These are phyloP conservation scores for Heliosperma pusillum DNA, from an alignment of 148 eudicot species.

Conservation along the genomic window DNA sequence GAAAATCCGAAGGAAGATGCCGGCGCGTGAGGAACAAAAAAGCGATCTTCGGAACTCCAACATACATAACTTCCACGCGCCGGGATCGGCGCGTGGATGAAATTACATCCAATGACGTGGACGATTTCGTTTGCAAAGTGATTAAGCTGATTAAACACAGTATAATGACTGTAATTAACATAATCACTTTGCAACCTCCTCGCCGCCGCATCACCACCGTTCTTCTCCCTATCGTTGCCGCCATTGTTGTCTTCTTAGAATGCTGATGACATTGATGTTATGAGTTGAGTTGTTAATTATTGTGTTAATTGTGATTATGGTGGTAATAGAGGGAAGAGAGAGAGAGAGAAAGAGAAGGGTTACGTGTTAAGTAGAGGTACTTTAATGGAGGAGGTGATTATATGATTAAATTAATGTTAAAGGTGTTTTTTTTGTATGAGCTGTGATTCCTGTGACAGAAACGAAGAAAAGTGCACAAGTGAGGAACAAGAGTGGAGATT, in stretches of 20 bases:
- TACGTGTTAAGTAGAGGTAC: conserved; percentile 30
- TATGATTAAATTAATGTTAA: not conserved
- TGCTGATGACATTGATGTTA: not conserved
- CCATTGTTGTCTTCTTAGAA: conserved; percentile 31
- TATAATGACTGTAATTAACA: conserved; percentile 26
- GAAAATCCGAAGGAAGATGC: conserved; percentile 80
- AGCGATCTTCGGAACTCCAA: conserved; percentile 65
- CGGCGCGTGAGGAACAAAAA: conserved; percentile 69
- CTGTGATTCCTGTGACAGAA: too few relatives aligned
- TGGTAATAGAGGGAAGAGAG: not conserved
- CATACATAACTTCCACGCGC: conserved; percentile 23
- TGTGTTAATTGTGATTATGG: not conserved
- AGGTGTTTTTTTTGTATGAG: too few relatives aligned
- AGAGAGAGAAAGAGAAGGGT: not conserved
- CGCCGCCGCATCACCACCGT: conserved; percentile 13
- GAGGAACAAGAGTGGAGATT: too few relatives aligned
- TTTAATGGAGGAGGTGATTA: conserved; percentile 7
- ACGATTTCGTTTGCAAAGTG: conserved; percentile 28
- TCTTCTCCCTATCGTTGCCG: conserved; percentile 5
- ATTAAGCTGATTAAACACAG: conserved; percentile 37
- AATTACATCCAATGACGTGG: conserved; percentile 11
- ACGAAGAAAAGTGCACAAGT: too few relatives aligned
- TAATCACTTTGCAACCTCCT: conserved; percentile 38
- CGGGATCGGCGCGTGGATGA: conserved; percentile 31
- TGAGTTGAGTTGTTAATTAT: not conserved